A percentile compares a stretch with the other conserved stretches of the same genome.
These are phyloP conservation scores for Arabidopsis hybrid DNA, from an alignment of 441 rosid species.

Conservation along the genomic window DNA sequence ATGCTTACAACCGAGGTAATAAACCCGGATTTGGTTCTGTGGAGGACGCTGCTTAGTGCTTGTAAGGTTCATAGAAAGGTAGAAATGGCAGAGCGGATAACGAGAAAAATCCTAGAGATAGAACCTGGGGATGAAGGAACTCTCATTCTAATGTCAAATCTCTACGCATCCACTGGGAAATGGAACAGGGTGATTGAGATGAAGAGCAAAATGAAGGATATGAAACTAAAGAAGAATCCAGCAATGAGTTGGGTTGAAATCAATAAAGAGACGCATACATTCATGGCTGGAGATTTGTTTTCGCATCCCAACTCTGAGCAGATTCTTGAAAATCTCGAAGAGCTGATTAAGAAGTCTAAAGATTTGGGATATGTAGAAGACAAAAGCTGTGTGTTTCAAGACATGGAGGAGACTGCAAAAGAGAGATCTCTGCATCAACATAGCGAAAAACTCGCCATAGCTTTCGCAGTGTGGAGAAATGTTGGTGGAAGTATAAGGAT, in stretches of 20 bases:
- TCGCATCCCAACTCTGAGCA: constrained; percentile 37
- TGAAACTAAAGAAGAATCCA: constrained; percentile 52
- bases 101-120: constrained; percentile 44
- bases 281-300: constrained; percentile 55
- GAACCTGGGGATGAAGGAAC: constrained; percentile 57
- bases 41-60: constrained; percentile 52
- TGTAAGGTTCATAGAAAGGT: constrained; percentile 49
- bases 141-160: constrained; percentile 56
- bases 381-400: constrained; percentile 50
- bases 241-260: constrained; percentile 56
- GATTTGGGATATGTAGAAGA: constrained; percentile 49
- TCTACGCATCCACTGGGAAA: constrained; percentile 54
- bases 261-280: constrained; percentile 48
- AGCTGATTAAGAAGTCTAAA: constrained; percentile 45
- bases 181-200: constrained; percentile 53
- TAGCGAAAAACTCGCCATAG: constrained; percentile 56
- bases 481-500: constrained; percentile 47
- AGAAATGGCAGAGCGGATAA: constrained; percentile 47
- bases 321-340: constrained; percentile 47
- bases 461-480: constrained; percentile 52
- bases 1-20: constrained; percentile 43
- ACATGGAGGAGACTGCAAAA: constrained; percentile 46
- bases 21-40: constrained; percentile 49
- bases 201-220: constrained; percentile 48
- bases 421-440: constrained; percentile 54